These are phyloP conservation scores for Penicillium sp. DNA, from an alignment of 2,329 filamentous ascomycete genomes.

Conservation along the genomic window DNA sequence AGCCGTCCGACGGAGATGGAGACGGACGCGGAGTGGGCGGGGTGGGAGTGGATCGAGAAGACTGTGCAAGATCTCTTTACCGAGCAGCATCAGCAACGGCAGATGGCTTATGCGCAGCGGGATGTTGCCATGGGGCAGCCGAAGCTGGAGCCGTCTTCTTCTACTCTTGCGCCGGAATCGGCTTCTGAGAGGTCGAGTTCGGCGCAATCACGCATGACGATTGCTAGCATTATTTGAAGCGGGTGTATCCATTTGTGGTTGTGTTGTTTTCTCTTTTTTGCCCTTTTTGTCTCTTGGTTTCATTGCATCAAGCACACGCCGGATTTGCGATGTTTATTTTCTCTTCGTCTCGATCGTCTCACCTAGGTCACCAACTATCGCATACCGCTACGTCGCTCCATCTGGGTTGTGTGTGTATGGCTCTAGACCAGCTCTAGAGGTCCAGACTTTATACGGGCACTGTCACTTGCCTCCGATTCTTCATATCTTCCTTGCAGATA, in stretches of 20 bases:
- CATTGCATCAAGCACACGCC: background rate
- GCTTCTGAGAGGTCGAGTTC: slow-evolving; percentile 23
- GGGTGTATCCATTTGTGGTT: background rate
- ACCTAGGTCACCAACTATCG: background rate
- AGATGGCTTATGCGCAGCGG: background rate
- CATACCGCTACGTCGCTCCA: background rate
- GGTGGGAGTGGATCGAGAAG: slow-evolving; percentile 67
- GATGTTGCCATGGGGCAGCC: slow-evolving; percentile 17
- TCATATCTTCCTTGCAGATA: slow-evolving; percentile 4
- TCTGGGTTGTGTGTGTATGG: background rate
- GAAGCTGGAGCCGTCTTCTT: slow-evolving; percentile 6
- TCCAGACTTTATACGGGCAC: background rate
- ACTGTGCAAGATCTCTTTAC: slow-evolving; percentile 39
- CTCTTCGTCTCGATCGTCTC: background rate
- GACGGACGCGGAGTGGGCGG: slow-evolving; percentile 62
- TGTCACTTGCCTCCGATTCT: background rate
- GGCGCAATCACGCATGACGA: slow-evolving; percentile 39
- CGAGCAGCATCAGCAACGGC: slow-evolving; percentile 31
- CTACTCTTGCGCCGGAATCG: slow-evolving; percentile 19
- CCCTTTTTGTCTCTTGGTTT: background rate
- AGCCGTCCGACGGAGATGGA: slow-evolving; percentile 42
- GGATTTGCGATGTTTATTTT: background rate
- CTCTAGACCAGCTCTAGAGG: background rate
- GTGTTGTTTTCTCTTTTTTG: background rate
- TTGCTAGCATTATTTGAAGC: slow-evolving; percentile 39